These are phyloP conservation scores for Amanita pseudoporphyria DNA, from an alignment of 768 basidiomycete genomes.

Conservation along the genomic window DNA sequence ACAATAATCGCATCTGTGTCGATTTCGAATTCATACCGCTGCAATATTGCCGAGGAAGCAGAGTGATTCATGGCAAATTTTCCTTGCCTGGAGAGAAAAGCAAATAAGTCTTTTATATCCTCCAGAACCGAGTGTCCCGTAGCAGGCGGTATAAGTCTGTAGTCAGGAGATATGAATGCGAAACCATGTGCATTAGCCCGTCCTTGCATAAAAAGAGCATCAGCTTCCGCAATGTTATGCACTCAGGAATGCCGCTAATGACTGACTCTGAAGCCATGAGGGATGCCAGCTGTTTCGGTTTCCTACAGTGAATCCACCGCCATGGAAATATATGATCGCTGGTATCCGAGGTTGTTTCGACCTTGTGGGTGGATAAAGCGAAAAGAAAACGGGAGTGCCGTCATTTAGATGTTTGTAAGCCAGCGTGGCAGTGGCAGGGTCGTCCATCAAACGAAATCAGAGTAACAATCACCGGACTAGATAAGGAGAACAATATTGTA, in stretches of 20 bases:
- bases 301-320: conserved; percentile 54
- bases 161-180: conserved; percentile 55
- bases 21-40: conserved; percentile 21
- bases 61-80: background rate
- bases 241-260: background rate
- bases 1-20: conserved; percentile 38
- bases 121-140: conserved; percentile 48
- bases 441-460: background rate
- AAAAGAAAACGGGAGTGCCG: background rate
- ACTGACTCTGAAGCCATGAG: conserved; percentile 47
- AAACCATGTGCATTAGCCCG: conserved; percentile 38
- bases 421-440: background rate
- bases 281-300: conserved; percentile 56
- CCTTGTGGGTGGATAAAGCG: conserved; percentile 3
- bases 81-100: conserved; percentile 26
- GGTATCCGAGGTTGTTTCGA: conserved; percentile 12
- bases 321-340: conserved; percentile 35
- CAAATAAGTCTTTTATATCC: conserved; percentile 49
- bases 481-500: no score
- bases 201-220: conserved; percentile 22
- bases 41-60: background rate
- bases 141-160: conserved; percentile 44
- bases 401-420: background rate
- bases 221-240: background rate
- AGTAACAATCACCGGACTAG: no score